Conservation (phyloP, 352 stramenopile species). For the Globisporangium orthogonon region DNA sequence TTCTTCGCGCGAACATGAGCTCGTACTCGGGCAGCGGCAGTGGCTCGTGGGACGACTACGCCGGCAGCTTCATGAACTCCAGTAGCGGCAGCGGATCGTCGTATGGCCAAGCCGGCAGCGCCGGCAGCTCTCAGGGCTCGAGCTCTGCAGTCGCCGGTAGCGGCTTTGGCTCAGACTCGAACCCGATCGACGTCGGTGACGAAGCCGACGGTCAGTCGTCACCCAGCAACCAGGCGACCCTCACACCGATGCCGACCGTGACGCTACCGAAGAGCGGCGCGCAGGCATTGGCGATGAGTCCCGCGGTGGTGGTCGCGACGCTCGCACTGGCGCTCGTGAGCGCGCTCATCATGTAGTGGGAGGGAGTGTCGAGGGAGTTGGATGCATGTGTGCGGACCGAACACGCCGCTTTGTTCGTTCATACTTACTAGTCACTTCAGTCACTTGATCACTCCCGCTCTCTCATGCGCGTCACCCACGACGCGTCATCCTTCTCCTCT, state of each 20-base stretch:
- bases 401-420: too few species aligned
- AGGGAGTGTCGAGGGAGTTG: not conserved
- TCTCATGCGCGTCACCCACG: too few species aligned
- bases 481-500: too few species aligned
- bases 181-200: not conserved
- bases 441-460: too few species aligned
- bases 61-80: too few species aligned
- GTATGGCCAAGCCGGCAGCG: not conserved
- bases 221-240: not conserved
- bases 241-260: not conserved
- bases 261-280: not conserved
- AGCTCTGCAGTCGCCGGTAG: not conserved
- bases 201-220: not conserved
- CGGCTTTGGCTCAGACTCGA: not conserved
- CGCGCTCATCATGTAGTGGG: not conserved
- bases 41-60: not conserved
- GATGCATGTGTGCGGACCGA: too few species aligned
- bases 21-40: not conserved
- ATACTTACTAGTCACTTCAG: too few species aligned
- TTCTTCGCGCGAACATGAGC: too few species aligned
- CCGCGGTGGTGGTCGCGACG: not conserved
- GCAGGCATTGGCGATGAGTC: not conserved
- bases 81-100: too few species aligned
- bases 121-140: not conserved
- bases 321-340: slow-evolving; percentile 1